Conservation (phyloP, 106 monocot genomes). For the Apostasia shenzhenica region DNA sequence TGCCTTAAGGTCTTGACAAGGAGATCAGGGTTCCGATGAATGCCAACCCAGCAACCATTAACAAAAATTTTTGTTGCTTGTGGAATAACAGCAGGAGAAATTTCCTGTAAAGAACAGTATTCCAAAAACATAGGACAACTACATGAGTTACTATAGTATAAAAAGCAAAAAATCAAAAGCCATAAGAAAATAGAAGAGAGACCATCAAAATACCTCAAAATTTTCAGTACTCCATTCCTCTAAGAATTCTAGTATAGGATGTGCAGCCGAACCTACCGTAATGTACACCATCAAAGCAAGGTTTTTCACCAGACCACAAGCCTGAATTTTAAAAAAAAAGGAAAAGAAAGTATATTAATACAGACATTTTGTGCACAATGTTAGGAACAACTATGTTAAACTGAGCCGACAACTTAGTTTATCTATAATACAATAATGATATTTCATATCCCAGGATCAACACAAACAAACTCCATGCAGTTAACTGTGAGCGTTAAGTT, state of each 20-base stretch:
- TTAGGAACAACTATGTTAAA: too few relatives aligned
- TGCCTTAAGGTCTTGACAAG: constrained; percentile 91
- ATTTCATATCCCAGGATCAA: too few relatives aligned
- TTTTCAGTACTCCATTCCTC: constrained; percentile 99
- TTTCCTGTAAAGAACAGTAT: constrained; percentile 54
- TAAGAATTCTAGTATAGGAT: constrained; percentile 91
- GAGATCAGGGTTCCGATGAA: constrained; percentile 93
- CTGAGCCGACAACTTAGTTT: too few relatives aligned
- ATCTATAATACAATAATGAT: too few relatives aligned
- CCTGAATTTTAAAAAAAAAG: constrained; percentile 29
- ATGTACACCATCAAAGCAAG: constrained; percentile 98
- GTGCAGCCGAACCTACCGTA: constrained; percentile 94
- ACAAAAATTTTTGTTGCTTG: constrained; percentile 99
- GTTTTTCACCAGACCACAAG: constrained; percentile 97
- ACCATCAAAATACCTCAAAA: constrained; percentile 62
- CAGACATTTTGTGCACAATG: not conserved
- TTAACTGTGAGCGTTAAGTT: too few relatives aligned
- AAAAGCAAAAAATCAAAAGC: not conserved
- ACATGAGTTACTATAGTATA: too few relatives aligned
- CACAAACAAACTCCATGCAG: too few relatives aligned
- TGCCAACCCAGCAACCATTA: constrained; percentile 96
- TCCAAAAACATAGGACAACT: not conserved
- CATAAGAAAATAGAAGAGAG: not conserved
- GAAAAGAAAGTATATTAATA: not conserved
- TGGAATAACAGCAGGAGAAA: constrained; percentile 96